Conservation (phyloP, 805 yeast genomes). For the Pichia exigua region DNA sequence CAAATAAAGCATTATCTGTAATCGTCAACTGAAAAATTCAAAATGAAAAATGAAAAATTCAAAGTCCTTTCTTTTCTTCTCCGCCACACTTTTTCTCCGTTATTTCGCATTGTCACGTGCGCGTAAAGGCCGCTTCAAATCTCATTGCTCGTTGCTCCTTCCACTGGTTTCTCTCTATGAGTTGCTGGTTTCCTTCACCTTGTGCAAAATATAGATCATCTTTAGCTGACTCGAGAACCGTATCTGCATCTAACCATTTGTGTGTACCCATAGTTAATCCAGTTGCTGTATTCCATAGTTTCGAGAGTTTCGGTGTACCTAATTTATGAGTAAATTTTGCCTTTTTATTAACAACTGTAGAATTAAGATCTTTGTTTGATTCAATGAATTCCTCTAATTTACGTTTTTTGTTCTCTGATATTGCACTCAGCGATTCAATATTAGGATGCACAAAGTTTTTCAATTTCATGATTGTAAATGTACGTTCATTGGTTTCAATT, state of each 20-base stretch:
- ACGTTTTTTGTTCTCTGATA: slow-evolving; percentile 17
- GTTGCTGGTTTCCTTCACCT: slow-evolving; percentile 11
- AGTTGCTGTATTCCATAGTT: slow-evolving; percentile 19
- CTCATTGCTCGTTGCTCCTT: background rate
- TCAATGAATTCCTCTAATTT: slow-evolving; percentile 19
- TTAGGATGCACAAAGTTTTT: slow-evolving; percentile 23
- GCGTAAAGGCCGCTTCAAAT: background rate
- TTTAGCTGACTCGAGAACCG: slow-evolving; percentile 19
- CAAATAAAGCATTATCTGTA: background rate
- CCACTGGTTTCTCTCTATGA: background rate
- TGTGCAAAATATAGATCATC: slow-evolving; percentile 24
- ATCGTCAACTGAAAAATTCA: background rate
- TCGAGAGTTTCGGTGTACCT: slow-evolving; percentile 26
- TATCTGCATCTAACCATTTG: slow-evolving; percentile 3
- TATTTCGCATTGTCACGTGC: slow-evolving; percentile 10
- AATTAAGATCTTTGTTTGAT: background rate
- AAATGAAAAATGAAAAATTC: background rate
- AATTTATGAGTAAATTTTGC: slow-evolving; percentile 18
- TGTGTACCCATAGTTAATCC: slow-evolving; percentile 16
- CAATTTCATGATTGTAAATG: slow-evolving; percentile 25
- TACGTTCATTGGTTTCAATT: slow-evolving; percentile 17
- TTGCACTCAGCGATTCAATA: slow-evolving; percentile 9
- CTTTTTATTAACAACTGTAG: slow-evolving; percentile 11
- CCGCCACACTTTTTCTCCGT: background rate
- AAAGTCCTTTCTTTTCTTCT: background rate